A percentile compares a stretch with the other conserved stretches of the same genome.
Evolutionary conservation across 192 early-diverging fungal genomes (phyloP).

Genomic region (Podila horticola): DNA sequence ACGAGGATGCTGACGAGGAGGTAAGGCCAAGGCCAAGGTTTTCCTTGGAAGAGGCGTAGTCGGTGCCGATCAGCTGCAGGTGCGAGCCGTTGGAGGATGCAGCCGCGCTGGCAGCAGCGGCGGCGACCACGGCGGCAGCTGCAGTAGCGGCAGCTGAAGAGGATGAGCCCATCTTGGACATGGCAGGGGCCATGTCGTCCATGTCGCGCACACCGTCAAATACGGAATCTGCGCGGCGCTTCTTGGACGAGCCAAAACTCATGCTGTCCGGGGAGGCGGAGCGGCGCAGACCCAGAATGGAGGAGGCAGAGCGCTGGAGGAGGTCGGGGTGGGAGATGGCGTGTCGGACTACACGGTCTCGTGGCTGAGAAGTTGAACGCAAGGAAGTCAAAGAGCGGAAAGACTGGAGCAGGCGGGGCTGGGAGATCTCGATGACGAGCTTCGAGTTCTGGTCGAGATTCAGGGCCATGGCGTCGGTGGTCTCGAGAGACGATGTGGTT

Average conservation of each 20-base stretch:
- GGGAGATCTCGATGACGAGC: conserved; percentile 38
- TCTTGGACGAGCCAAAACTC: conserved; percentile 21
- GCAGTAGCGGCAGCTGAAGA: neutral
- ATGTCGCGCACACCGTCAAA: neutral
- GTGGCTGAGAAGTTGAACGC: neutral
- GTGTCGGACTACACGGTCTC: neutral
- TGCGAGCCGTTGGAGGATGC: neutral
- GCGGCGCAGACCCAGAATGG: conserved; percentile 18
- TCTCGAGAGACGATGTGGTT: conserved; percentile 10
- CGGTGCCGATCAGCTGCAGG: conserved; percentile 11
- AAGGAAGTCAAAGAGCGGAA: conserved; percentile 2
- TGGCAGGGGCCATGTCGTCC: neutral
- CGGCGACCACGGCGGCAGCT: conserved; percentile 16
- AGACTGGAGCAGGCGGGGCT: conserved; percentile 22
- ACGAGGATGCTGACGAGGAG: neutral
- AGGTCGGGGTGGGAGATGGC: conserved; percentile 9
- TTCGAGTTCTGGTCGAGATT: conserved; percentile 26
- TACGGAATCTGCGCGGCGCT: conserved; percentile 18
- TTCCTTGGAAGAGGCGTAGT: conserved; percentile 23
- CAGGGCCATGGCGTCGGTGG: conserved; percentile 15
- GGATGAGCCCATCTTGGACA: neutral
- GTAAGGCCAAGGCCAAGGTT: conserved; percentile 1
- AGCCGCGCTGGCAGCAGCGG: conserved; percentile 17
- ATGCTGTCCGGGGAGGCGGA: conserved; percentile 17
- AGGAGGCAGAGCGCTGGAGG: neutral